phyloP scores from a whole-genome alignment of 2,329 filamentous ascomycete species.

The Knufia petricola region DNA sequence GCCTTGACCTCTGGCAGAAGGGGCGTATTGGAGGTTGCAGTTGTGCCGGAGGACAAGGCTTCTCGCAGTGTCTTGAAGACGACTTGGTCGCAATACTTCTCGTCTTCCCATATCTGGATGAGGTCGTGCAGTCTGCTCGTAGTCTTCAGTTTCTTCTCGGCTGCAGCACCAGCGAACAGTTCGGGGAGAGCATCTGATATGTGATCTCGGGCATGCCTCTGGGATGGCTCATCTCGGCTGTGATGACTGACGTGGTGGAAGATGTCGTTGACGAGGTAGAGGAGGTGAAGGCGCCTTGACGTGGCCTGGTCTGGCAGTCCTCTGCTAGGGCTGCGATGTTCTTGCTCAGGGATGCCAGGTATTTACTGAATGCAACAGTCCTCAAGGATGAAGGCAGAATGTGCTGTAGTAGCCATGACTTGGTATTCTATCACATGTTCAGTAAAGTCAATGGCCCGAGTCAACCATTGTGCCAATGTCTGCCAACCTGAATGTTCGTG shows the following conservation, averaged over 20 bases:
- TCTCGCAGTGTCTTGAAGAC: conserved; percentile 51
- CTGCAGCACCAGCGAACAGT: conserved; percentile 51
- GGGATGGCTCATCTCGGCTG: conserved; percentile 32
- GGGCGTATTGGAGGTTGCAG: conserved; percentile 9
- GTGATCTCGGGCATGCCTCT: conserved; percentile 41
- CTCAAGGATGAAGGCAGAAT: conserved; percentile 59
- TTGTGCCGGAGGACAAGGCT: conserved; percentile 6
- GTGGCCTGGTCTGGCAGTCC: conserved; percentile 36
- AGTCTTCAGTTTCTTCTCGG: conserved; percentile 51
- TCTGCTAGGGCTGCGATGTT: conserved; percentile 38
- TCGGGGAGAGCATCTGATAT: conserved; percentile 51
- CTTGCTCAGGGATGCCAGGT: conserved; percentile 58
- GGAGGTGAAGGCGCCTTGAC: conserved; percentile 61
- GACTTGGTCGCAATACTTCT: conserved; percentile 49
- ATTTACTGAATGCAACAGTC: conserved; percentile 61
- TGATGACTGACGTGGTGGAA: conserved; percentile 58
- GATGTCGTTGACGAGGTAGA: conserved; percentile 71
- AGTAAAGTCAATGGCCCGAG: conserved; percentile 16
- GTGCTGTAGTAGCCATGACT: conserved; percentile 70
- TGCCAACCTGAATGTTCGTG: conserved; percentile 80
- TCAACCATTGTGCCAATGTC: conserved; percentile 11
- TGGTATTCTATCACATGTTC: conserved; percentile 61
- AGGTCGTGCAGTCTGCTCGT: conserved; percentile 55
- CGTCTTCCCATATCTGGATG: conserved; percentile 60
- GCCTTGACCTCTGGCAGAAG: conserved; percentile 26